Conservation (phyloP, 2,329 filamentous ascomycete species). For the Dactylonectria estremocensis region DNA sequence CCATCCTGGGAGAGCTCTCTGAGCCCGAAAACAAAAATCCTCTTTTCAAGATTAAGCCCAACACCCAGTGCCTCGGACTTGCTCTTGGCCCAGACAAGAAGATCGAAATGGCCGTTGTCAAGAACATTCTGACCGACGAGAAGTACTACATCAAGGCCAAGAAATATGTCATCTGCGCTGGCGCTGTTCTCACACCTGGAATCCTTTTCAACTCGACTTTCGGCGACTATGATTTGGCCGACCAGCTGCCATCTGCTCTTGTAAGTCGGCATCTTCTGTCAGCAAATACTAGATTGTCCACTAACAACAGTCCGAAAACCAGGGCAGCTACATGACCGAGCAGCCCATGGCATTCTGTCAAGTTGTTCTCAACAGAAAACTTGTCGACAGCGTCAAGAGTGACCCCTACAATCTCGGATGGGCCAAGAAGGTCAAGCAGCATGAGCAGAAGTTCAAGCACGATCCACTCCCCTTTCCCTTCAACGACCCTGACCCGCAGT, state of each 20-base stretch:
- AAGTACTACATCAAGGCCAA: constrained; percentile 13
- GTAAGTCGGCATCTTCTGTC: background rate
- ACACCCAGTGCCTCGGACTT: constrained; percentile 14
- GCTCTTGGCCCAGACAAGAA: background rate
- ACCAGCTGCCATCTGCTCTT: background rate
- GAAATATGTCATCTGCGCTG: constrained; percentile 20
- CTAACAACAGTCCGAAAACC: background rate
- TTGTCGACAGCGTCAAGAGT: background rate
- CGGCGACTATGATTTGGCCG: background rate
- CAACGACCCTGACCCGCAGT: constrained; percentile 20
- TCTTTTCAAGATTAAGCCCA: constrained; percentile 9
- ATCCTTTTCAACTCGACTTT: constrained; percentile 16
- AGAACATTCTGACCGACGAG: background rate
- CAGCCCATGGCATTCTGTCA: constrained; percentile 24
- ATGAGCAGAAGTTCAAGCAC: background rate
- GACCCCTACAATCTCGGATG: background rate
- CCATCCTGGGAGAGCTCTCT: constrained; percentile 10
- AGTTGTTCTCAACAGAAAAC: constrained; percentile 1
- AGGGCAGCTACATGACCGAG: constrained; percentile 18
- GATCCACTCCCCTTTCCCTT: constrained; percentile 21
- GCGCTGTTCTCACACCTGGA: constrained; percentile 15
- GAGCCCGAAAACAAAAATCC: background rate
- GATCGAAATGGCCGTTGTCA: background rate
- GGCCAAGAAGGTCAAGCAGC: background rate
- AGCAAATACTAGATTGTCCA: background rate